These are phyloP conservation scores for Blastobotrys proliferans DNA, from an alignment of 1,139 yeast species.

Conservation along the genomic window DNA sequence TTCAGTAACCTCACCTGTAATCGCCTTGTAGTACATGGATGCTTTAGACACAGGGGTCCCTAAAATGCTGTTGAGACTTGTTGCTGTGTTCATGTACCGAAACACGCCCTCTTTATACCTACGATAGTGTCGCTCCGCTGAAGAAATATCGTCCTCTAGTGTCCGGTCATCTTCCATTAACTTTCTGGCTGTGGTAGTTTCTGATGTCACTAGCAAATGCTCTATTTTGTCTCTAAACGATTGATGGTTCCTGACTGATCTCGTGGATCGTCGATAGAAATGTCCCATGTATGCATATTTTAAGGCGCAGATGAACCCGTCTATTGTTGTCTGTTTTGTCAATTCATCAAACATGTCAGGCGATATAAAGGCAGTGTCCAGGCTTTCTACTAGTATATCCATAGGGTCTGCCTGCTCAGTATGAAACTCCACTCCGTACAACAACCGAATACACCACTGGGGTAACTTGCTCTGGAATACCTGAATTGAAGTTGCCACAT, in stretches of 20 bases:
- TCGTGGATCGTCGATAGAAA: conserved; percentile 60
- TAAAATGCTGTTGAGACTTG: not conserved
- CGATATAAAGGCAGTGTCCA: conserved; percentile 23
- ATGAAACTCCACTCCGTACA: conserved; percentile 18
- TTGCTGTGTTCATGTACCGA: not conserved
- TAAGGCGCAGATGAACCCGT: conserved; percentile 47
- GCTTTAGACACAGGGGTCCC: not conserved
- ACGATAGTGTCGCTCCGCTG: not conserved
- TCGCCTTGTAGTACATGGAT: conserved; percentile 1
- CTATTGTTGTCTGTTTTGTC: conserved; percentile 26
- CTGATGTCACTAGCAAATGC: conserved; percentile 10
- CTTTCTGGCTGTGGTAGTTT: not conserved
- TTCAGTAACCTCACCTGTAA: conserved; percentile 3
- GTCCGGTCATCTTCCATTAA: conserved; percentile 10
- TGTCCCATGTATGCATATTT: conserved; percentile 66
- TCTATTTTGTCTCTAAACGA: conserved; percentile 44
- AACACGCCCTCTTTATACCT: conserved; percentile 1
- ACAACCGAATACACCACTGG: conserved; percentile 27
- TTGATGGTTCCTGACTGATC: conserved; percentile 41
- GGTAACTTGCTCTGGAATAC: conserved; percentile 44
- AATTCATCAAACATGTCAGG: conserved; percentile 24
- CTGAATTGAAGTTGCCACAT: conserved; percentile 49
- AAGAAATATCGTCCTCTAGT: not conserved
- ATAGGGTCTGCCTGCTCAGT: conserved; percentile 14
- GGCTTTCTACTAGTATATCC: conserved; percentile 20